Base-by-base conservation (phyloP, 2,329 filamentous ascomycete species). In the Diaporthe citrichinensis region DNA sequence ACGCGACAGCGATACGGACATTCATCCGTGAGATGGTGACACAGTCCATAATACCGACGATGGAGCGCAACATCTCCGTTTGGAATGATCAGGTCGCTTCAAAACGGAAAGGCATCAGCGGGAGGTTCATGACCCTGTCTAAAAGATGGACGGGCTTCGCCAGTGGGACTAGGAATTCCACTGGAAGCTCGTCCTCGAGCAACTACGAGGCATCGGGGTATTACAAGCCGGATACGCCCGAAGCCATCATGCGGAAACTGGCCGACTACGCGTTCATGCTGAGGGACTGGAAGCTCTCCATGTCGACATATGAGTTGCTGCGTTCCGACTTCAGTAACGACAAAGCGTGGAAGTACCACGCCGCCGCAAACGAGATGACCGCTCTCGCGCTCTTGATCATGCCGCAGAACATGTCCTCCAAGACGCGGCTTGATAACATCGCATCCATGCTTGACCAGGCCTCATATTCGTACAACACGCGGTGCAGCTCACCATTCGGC, bases 51-150 rank as follows among this genome's bases (percentile, higher is more conserved):
- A 90, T 99, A 74, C 97, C 97, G 1, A 96, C 94, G 55, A 99
- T 99, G 97, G 97, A 99, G 84, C 93, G 96, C 74, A 93, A 94
- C 78, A 91, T 98, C 15, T 93, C 95, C 8, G 89, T 95, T 7
- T 99, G 97, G 97, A 99, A 99, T 81, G 97, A 99, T 80, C 96
- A 98, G 83, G 94, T 98, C 36, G 96, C 96, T 23, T 98, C 97
- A 17, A 91, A 95, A 75, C 90, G 97, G 74, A 92, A 95, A 81
- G 97, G 97, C 20, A 89, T 99, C 65, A 94, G 94, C 73, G 97
- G 97, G 15, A 92, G 95, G n/a, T 96, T 99, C 84, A 95, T 98
- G 88, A 98, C 94, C 14, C 88, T 99, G 74, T 98, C 96, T 0
- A 96, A 97, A 81, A 93, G 95, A 79, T 98, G 95, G 92, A 91